Base-by-base conservation (phyloP, 257 asterid genomes). In the Ocimum tenuiflorum region DNA sequence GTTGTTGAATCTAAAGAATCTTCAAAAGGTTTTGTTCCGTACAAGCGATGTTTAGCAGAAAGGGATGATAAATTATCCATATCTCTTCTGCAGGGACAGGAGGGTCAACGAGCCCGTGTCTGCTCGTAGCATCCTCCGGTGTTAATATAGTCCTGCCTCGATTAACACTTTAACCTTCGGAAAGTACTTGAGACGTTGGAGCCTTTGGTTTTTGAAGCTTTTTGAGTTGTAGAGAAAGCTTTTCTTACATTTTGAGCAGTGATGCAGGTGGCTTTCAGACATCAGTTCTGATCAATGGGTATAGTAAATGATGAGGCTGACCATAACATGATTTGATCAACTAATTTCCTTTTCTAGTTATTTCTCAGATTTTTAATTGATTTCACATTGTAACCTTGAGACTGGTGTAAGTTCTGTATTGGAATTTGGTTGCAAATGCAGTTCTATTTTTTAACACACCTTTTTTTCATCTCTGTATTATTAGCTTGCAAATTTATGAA, bases 11-110 rank as follows among this genome's bases (percentile, higher is more conserved):
- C 22, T 61, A 74, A 51, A 20, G 60, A 66, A 54, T 58, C 51
- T 29, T 64, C 56, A 17, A 86, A 75, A 76, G 96, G 94, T 31
- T 89, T 86, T 67, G 81, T 77, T 13, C 96, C 96, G 2, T 87
- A 85, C 71, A 85, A 89, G 60, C 63, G 89, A 62, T 87, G 94
- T 65, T 64, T 80, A 53, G 73, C 86, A 1, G 85, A 83, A 80
- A 77, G 87, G 68, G 86, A 85, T 11, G 78, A 67, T 15, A 65
- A 81, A 19, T 71, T 82, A n/a, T 74, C 85, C 18, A 53, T 75
- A 10, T 76, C 77, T 27, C 78, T 72, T 22, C 42, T 82, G 59
- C 84, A 85, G 66, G 81, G 78, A 36, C 63, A 75, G 33, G 81
- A 73, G 75, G 73, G 85, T 36, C 94, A 57, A 47, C 60, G 78